These are phyloP conservation scores for Phialemoniopsis sp. DNA, from an alignment of 2,329 filamentous ascomycete genomes.

Conservation along the genomic window DNA sequence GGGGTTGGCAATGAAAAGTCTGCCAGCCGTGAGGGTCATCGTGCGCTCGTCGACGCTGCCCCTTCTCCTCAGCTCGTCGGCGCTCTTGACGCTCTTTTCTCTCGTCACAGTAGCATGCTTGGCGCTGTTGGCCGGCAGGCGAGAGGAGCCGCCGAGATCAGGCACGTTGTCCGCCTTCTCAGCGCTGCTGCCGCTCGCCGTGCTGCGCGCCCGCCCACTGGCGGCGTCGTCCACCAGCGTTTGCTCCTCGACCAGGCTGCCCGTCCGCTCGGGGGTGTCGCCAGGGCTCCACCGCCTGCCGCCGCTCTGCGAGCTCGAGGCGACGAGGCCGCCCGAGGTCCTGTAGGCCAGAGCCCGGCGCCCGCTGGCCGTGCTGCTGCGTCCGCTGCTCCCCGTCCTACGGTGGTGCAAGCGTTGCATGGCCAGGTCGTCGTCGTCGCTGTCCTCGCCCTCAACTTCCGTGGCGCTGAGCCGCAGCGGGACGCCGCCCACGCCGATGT, in stretches of 20 bases:
- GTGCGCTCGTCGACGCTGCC: conserved; percentile 83
- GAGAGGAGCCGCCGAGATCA: conserved; percentile 43
- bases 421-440: conserved; percentile 64
- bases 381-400: conserved; percentile 70
- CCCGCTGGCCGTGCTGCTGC: conserved; percentile 60
- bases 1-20: conserved; percentile 83
- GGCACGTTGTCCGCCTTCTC: conserved; percentile 59
- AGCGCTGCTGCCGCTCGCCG: conserved; percentile 50
- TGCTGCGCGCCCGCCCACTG: conserved; percentile 45
- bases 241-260: conserved; percentile 42
- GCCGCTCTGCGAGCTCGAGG: conserved; percentile 27
- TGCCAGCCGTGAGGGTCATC: conserved; percentile 67
- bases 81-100: conserved; percentile 62
- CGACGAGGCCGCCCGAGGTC: conserved; percentile 38
- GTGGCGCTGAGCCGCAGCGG: conserved; percentile 91
- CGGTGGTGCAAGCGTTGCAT: conserved; percentile 56
- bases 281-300: conserved; percentile 44
- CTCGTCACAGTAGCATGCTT: conserved; percentile 54
- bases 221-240: conserved; percentile 33
- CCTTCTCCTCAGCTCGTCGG: conserved; percentile 68
- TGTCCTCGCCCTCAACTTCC: conserved; percentile 86
- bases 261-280: conserved; percentile 51
- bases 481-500: conserved; percentile 72
- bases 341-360: conserved; percentile 45
- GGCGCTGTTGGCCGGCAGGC: conserved; percentile 55